Conservation (phyloP, 2,329 filamentous ascomycete species). For the Xylaria sp. region DNA sequence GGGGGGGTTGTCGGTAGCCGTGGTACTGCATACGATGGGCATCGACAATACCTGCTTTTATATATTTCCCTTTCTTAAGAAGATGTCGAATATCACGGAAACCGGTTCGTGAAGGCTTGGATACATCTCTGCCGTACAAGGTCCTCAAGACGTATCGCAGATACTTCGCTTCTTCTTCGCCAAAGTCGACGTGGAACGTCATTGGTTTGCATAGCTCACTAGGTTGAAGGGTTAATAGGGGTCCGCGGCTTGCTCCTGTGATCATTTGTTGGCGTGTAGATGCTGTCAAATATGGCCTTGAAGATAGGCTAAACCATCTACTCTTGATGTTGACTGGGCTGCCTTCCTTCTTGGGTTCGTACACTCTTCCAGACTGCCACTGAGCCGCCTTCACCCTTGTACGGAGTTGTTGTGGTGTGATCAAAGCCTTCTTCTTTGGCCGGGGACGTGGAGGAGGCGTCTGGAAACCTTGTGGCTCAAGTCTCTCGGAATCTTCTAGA, state of each 20-base stretch:
- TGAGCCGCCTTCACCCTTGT: slow-evolving; percentile 31
- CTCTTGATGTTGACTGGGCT: slow-evolving; percentile 12
- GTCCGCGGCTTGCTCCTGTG: slow-evolving; percentile 11
- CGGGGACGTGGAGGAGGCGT: slow-evolving; percentile 9
- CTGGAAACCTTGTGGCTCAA: neutral
- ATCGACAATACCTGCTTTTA: slow-evolving; percentile 18
- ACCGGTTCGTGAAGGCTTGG: slow-evolving; percentile 11
- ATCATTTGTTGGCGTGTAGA: slow-evolving; percentile 24
- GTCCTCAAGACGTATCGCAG: slow-evolving; percentile 30
- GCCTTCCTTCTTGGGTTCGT: slow-evolving; percentile 20
- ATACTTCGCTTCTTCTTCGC: slow-evolving; percentile 29
- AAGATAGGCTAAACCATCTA: slow-evolving; percentile 25
- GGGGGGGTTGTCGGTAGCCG: slow-evolving; percentile 22
- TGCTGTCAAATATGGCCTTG: slow-evolving; percentile 32
- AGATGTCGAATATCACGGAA: slow-evolving; percentile 34
- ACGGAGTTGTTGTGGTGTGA: slow-evolving; percentile 27
- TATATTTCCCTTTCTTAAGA: slow-evolving; percentile 32
- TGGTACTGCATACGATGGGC: slow-evolving; percentile 26
- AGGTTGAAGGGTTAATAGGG: slow-evolving; percentile 10
- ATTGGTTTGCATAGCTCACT: slow-evolving; percentile 12
- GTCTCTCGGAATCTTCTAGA: neutral
- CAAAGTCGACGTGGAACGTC: slow-evolving; percentile 37
- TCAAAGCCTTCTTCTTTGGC: slow-evolving; percentile 9
- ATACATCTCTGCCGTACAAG: slow-evolving; percentile 24
- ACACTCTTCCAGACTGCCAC: slow-evolving; percentile 34